phyloP scores from a whole-genome alignment of 2,329 filamentous ascomycete species.

The Gnomoniopsis smithogilvyi region DNA sequence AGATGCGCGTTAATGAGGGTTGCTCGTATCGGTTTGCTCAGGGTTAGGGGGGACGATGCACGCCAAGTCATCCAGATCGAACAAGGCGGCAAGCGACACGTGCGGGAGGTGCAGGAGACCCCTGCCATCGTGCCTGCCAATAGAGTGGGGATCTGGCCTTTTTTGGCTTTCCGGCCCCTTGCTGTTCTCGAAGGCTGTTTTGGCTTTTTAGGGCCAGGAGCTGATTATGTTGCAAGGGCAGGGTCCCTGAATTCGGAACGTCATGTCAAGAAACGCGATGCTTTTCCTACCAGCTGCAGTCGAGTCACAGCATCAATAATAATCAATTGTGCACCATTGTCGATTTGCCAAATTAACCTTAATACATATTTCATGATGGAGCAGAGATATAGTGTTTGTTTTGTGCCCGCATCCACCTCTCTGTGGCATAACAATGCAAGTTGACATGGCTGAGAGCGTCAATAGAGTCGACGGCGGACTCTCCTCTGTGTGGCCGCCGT shows the following conservation, averaged over 20 bases:
- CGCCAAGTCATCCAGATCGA: too few relatives aligned
- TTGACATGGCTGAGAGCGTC: too few relatives aligned
- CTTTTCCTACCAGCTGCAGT: not conserved
- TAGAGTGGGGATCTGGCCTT: not conserved
- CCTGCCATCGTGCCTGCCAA: conserved; percentile 7
- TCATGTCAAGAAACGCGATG: conserved; percentile 5
- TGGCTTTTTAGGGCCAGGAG: conserved; percentile 1
- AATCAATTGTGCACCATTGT: not conserved
- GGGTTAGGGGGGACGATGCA: too few relatives aligned
- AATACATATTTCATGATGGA: not conserved
- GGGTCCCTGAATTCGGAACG: conserved; percentile 7
- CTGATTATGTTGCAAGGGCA: not conserved
- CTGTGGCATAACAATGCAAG: too few relatives aligned
- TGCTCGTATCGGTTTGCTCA: too few relatives aligned
- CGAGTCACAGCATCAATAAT: not conserved
- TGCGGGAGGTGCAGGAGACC: not conserved
- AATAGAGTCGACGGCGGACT: too few relatives aligned
- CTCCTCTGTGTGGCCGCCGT: too few relatives aligned
- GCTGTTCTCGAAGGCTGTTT: not conserved
- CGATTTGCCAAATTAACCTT: not conserved
- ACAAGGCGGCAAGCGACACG: too few relatives aligned
- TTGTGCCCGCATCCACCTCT: too few relatives aligned
- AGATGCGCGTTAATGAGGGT: too few relatives aligned
- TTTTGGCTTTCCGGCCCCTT: not conserved
- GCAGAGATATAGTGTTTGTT: too few relatives aligned